Conservation (phyloP, 208 protist genomes). For the Sergeia podlipaevii region DNA sequence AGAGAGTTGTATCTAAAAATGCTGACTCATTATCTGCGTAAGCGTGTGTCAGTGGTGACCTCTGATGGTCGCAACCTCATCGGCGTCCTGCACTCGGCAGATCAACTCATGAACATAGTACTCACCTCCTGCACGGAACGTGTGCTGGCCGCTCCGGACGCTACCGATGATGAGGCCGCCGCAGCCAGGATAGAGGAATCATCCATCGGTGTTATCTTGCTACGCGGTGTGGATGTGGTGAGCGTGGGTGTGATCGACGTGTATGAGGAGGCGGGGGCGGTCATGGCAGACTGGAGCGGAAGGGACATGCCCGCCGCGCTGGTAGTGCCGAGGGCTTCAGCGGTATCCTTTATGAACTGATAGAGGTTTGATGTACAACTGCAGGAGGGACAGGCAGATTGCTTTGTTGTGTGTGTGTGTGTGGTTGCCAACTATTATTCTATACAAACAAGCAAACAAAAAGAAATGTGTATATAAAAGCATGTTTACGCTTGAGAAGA, state of each 20-base stretch:
- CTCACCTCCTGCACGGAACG: slow-evolving; percentile 68
- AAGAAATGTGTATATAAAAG: no score
- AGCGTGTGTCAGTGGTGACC: slow-evolving; percentile 79
- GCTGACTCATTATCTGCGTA: slow-evolving; percentile 58
- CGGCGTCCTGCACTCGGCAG: slow-evolving; percentile 69
- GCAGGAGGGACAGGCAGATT: no score
- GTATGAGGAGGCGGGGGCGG: slow-evolving; percentile 65
- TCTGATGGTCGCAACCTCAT: slow-evolving; percentile 73
- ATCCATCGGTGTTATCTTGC: slow-evolving; percentile 58
- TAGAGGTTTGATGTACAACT: no score
- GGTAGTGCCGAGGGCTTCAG: neutral
- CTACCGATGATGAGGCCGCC: slow-evolving; percentile 6
- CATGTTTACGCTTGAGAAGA: no score
- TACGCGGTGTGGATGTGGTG: slow-evolving; percentile 71
- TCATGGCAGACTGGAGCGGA: slow-evolving; percentile 34
- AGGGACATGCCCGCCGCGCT: slow-evolving; percentile 52
- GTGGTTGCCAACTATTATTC: no score
- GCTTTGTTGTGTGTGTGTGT: no score
- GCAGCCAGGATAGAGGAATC: slow-evolving; percentile 36
- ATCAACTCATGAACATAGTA: slow-evolving; percentile 83
- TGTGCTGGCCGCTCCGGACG: slow-evolving; percentile 34
- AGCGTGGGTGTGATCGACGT: slow-evolving; percentile 63
- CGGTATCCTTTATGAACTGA: no score
- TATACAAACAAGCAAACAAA: no score
- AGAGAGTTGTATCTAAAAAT: slow-evolving; percentile 23